These are phyloP conservation scores for Penicillium angulare DNA, from an alignment of 495 filamentous ascomycete species.

Conservation along the genomic window DNA sequence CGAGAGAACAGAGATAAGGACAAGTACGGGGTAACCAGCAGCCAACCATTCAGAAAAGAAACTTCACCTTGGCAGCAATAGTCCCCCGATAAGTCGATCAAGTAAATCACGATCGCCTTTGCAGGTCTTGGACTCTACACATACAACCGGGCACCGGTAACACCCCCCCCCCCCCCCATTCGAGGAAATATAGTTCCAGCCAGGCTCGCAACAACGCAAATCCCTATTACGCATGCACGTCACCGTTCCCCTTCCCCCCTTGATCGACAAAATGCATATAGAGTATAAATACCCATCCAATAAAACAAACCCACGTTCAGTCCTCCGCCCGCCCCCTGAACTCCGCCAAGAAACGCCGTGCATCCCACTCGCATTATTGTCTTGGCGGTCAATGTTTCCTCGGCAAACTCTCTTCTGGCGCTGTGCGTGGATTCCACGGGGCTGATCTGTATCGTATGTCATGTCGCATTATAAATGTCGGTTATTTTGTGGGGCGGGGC, in stretches of 20 bases:
- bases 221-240: background rate
- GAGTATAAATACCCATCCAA: constrained; percentile 3
- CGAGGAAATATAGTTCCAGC: background rate
- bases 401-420: background rate
- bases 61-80: constrained; percentile 19
- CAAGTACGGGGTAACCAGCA: too few relatives aligned
- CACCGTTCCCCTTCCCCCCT: constrained; percentile 1
- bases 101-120: constrained; percentile 12
- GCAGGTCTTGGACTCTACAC: constrained; percentile 6
- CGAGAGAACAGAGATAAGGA: too few relatives aligned
- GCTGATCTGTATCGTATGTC: too few relatives aligned
- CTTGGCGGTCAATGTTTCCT: constrained; percentile 22
- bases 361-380: constrained; percentile 34
- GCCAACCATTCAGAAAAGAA: too few relatives aligned
- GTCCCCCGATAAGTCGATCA: constrained; percentile 3
- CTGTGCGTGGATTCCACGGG: background rate
- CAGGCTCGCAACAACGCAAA: background rate
- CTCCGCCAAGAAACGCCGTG: constrained; percentile 34
- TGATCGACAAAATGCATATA: constrained; percentile 7
- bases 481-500: constrained; percentile 19
- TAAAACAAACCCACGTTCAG: too few relatives aligned
- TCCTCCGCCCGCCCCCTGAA: constrained; percentile 11
- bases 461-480: too few relatives aligned
- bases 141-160: background rate
- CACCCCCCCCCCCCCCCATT: background rate